A percentile compares a stretch with the other conserved stretches of the same genome.
phyloP scores from a whole-genome alignment of 306 rosid species.

The Trichosanthes truncata region DNA sequence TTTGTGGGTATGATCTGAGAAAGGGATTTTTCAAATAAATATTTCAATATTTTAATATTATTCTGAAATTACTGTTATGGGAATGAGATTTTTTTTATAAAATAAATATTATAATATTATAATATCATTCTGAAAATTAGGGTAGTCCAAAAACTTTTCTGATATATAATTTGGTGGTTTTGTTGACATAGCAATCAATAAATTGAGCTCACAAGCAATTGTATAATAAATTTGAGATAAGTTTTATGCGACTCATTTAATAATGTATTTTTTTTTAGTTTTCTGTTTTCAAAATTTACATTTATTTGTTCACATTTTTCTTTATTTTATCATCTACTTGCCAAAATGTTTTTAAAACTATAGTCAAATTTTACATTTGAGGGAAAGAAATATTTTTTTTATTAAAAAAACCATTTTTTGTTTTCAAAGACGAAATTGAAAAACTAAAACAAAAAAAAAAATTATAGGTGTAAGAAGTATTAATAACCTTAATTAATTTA shows the following conservation, averaged over 20 bases:
- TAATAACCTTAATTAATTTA: not conserved
- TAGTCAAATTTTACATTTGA: too few relatives aligned
- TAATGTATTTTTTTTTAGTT: not conserved
- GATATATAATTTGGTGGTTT: not conserved
- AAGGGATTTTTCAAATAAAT: not conserved
- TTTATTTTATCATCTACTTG: too few relatives aligned
- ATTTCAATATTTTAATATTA: not conserved
- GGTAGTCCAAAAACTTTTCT: too few relatives aligned
- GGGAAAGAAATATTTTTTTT: too few relatives aligned
- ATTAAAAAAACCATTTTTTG: too few relatives aligned
- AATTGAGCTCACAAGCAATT: not conserved
- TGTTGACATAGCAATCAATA: not conserved
- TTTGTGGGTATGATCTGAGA: too few relatives aligned
- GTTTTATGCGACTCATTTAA: not conserved
- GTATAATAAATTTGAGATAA: not conserved
- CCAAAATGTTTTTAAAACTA: too few relatives aligned
- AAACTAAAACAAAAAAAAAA: too few relatives aligned
- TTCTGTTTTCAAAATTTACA: not conserved
- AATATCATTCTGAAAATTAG: too few relatives aligned
- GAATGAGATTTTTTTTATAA: not conserved
- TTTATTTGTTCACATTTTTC: not conserved
- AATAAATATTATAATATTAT: not conserved
- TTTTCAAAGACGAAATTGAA: too few relatives aligned
- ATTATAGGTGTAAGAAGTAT: not conserved
- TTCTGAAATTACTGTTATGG: not conserved